Conservation (phyloP, 31 red algal species). For the Asparagopsis taxiformis region DNA sequence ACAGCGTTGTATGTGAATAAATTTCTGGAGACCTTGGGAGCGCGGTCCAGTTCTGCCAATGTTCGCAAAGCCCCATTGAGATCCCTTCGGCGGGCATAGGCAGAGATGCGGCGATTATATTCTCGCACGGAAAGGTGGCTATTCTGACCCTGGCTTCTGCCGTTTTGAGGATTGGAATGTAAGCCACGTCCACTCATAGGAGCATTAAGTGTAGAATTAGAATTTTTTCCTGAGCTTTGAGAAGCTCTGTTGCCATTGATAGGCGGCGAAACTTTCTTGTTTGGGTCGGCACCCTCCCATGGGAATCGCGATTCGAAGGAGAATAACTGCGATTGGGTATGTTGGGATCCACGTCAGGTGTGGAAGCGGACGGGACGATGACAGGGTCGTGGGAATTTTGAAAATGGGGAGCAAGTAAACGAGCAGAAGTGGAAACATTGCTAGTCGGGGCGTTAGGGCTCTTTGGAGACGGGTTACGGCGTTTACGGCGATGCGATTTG, state of each 20-base stretch:
- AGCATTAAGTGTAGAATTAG: no score
- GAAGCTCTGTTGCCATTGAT: no score
- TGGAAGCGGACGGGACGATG: no score
- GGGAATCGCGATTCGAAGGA: no score
- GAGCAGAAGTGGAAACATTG: no score
- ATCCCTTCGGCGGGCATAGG: slow-evolving; percentile 48
- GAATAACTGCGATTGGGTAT: no score
- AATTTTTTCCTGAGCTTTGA: no score
- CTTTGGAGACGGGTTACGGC: background rate
- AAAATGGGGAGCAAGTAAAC: no score
- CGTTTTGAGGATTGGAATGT: background rate
- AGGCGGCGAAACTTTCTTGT: no score
- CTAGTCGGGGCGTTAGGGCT: background rate
- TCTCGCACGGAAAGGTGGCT: slow-evolving; percentile 39
- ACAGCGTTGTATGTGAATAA: slow-evolving; percentile 72
- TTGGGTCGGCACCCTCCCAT: no score
- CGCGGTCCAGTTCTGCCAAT: slow-evolving; percentile 42
- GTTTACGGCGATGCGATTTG: background rate
- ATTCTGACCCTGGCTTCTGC: background rate
- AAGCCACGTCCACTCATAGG: no score
- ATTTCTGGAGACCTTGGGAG: slow-evolving; percentile 42
- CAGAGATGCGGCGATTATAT: slow-evolving; percentile 62
- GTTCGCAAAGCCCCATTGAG: slow-evolving; percentile 45
- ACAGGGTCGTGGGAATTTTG: no score
- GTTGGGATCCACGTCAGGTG: background rate